phyloP scores from a whole-genome alignment of 1,139 yeast species.

The Casaregolazyma lundiana region DNA sequence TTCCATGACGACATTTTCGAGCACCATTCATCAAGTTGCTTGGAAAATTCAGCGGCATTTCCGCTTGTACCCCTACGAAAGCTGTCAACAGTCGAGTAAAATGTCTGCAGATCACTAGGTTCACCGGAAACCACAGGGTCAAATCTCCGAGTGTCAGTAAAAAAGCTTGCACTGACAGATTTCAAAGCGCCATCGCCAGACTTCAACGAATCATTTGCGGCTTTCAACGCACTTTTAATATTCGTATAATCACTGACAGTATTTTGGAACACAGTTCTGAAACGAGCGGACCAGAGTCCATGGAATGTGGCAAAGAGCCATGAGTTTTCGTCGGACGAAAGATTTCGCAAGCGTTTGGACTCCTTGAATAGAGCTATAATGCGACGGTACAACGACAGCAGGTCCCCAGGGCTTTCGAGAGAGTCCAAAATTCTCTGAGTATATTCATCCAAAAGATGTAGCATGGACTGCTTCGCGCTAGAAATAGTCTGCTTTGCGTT shows the following conservation, averaged over 20 bases:
- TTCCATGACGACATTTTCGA: constrained; percentile 10
- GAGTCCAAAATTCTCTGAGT: neutral
- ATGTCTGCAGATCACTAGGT: neutral
- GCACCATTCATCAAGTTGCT: constrained; percentile 17
- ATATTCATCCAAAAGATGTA: neutral
- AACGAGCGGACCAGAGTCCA: constrained; percentile 20
- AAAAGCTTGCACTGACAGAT: neutral
- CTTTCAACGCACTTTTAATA: constrained; percentile 1
- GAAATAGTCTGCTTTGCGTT: neutral
- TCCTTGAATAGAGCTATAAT: constrained; percentile 21
- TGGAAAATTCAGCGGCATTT: constrained; percentile 11
- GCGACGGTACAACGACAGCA: constrained; percentile 21
- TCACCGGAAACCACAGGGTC: neutral
- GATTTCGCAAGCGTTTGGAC: constrained; percentile 16
- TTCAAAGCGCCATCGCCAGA: neutral
- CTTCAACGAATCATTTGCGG: neutral
- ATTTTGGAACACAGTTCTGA: constrained; percentile 11
- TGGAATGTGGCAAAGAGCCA: constrained; percentile 20
- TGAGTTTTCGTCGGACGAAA: constrained; percentile 12
- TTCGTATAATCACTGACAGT: constrained; percentile 1
- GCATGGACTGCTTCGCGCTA: neutral
- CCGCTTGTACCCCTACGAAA: constrained; percentile 18
- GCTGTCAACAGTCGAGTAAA: neutral
- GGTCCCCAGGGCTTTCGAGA: constrained; percentile 12
- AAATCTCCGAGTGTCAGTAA: neutral